Conservation (phyloP, 371 early-diverging fungal species). For the Catenaria anguillulae region DNA sequence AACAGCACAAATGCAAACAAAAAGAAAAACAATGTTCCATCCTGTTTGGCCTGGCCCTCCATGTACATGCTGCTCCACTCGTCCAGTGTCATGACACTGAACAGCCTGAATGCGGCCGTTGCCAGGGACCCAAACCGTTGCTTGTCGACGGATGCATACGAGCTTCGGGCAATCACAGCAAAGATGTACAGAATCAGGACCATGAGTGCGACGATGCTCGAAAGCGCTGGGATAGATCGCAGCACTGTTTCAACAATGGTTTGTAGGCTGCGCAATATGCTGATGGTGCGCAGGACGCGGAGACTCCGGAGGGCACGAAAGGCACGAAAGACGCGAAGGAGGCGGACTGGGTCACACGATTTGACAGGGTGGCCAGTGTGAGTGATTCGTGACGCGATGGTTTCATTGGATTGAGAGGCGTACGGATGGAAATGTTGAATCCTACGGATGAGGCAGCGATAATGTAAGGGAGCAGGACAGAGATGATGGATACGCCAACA, state of each 20-base stretch:
- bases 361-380: slow-evolving; percentile 9
- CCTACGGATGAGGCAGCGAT: neutral
- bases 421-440: neutral
- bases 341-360: slow-evolving; percentile 8
- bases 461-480: slow-evolving; percentile 12
- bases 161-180: slow-evolving; percentile 13
- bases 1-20: slow-evolving; percentile 4
- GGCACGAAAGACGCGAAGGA: slow-evolving; percentile 13
- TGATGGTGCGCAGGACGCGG: slow-evolving; percentile 19
- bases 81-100: slow-evolving; percentile 17
- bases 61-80: slow-evolving; percentile 11
- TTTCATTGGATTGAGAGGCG: neutral
- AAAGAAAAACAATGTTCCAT: slow-evolving; percentile 3
- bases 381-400: slow-evolving; percentile 7
- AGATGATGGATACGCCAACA: slow-evolving; percentile 10
- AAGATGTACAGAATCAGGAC: slow-evolving; percentile 13
- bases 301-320: slow-evolving; percentile 14
- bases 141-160: slow-evolving; percentile 11
- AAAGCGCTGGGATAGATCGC: slow-evolving; percentile 19
- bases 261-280: slow-evolving; percentile 15
- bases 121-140: slow-evolving; percentile 15
- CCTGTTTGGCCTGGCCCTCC: slow-evolving; percentile 3
- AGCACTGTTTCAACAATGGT: slow-evolving; percentile 15
- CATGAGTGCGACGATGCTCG: slow-evolving; percentile 12
- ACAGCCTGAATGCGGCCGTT: slow-evolving; percentile 12